Base-by-base conservation (phyloP, 352 stramenopile species). In the Globisporangium spinosum region DNA sequence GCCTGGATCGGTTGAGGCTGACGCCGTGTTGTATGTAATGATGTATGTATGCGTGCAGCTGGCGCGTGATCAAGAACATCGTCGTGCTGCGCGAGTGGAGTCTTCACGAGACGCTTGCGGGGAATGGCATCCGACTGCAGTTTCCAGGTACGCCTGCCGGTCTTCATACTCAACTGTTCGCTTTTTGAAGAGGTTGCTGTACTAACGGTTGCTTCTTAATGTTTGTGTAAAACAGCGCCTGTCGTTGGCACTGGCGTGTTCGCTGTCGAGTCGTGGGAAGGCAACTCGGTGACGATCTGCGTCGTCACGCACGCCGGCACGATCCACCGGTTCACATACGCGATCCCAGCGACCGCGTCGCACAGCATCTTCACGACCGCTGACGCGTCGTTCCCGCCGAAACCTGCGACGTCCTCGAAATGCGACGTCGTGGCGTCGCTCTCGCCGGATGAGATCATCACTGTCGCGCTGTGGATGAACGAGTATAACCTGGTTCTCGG, bases 401-500 rank as follows among this genome's bases (percentile, higher is more conserved):
- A 79, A 65, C 74, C 73, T 0, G 65, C 80, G 20, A 80, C 80
- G 15, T 45, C 68, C 3, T 72, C 68, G 25, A 69, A 64, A 17
- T 83, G 77, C 35, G 76, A 90, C 65, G 72, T 83, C n/a, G 56
- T 91, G 27, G 65, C 73, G 29, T 80, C 71, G 47, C 65, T 91
- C 17, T 66, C 73, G n/a, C 61, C 72, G 6, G 74, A 90, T 34
- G 82, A 93, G 40, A 78, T 89, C 55, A 71, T 93, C 57, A 87
- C 80, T 1, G 80, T 82, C 22, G 83, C 79, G 29, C 61, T 89
- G 13, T 91, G 85, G 85, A 71, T 91, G 20, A 90, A 93, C 57
- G 85, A 91, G 71, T 91, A 86, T 68, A 91, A 93, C 59, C 35
- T 91, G 22, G 79, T 90, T 22, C 58, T 93, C 23, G 83, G 82